Evolutionary conservation across 202 grass and related monocot genomes (phyloP), one percentile per base, ranked within the genome.

Genomic region (Zoysia matrella): DNA sequence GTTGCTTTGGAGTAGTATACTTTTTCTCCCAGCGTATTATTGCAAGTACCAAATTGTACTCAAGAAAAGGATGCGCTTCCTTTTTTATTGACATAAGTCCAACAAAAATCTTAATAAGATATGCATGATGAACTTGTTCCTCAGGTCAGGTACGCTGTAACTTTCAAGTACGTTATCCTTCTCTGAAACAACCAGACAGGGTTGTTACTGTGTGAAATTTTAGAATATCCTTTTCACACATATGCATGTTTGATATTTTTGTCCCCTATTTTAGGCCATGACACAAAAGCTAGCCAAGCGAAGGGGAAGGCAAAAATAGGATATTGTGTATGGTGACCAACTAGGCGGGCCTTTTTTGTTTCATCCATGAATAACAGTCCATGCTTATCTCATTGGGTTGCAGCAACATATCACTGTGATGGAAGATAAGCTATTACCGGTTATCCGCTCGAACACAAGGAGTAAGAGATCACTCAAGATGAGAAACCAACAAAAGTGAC

Each of bases 401-500:
- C 49, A 79, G 61, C 71, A 74, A 83, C 88, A 47, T 90, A 80
- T 80, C 84, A 69, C 43, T 16, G 11, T 3, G 49, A 60, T 86
- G 65, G 54, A 64, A 77, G 70, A 86, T 75, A 79, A 56, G 80
- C 66, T 86, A 11, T 40, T 71, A 44, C 43, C 39, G 12, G 69
- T 65, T 89, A 82, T 89, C 79, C 36, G 48, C 63, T 62, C 1
- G 0, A 56, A 63, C 60, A 30, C 16, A 78, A 30, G 9, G 60
- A 77, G 2, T 71, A 66, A 63, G 72, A 52, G 60, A 82, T 52
- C n/a, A 14, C 14, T 62, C 73, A 5, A 54, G 47, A 75, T 6
- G 44, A 47, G 30, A 74, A 53, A 61, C 42, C 40, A 62, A 56
- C 9, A 50, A 51, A 64, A 8, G 43, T 2, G 65, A 64, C 49